phyloP scores from a whole-genome alignment of 2,329 filamentous ascomycete genomes.

The Chaetoscypha palmicola region DNA sequence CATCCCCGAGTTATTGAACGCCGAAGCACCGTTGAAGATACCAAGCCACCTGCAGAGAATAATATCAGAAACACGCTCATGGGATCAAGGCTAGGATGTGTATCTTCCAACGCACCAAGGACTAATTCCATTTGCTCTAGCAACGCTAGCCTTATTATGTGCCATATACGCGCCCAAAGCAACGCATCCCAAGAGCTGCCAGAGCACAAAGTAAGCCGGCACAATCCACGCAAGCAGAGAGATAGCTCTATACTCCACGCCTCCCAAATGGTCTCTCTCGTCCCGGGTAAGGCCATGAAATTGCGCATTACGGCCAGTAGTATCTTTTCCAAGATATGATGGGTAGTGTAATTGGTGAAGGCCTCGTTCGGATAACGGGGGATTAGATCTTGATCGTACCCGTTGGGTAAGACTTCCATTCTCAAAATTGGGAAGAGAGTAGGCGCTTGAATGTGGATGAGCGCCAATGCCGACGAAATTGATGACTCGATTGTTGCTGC shows the following conservation, averaged over 20 bases:
- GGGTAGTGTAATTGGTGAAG: conserved; percentile 19
- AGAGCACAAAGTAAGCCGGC: conserved; percentile 51
- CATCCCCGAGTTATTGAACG: conserved; percentile 69
- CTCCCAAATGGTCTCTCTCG: conserved; percentile 52
- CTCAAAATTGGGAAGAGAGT: background rate
- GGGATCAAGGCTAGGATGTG: background rate
- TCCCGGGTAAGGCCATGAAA: conserved; percentile 46
- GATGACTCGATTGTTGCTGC: background rate
- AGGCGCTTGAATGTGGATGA: conserved; percentile 7
- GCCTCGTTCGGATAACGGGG: background rate
- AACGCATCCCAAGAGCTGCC: conserved; percentile 53
- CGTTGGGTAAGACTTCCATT: background rate
- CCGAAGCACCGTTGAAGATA: conserved; percentile 59
- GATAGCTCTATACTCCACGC: conserved; percentile 58
- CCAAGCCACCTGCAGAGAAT: conserved; percentile 47
- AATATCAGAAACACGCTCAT: no score
- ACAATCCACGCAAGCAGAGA: conserved; percentile 52
- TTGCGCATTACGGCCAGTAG: conserved; percentile 44
- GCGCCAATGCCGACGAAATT: conserved; percentile 17
- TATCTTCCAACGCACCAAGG: conserved; percentile 40
- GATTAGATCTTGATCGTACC: background rate
- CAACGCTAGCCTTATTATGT: conserved; percentile 41
- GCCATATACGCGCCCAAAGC: conserved; percentile 55
- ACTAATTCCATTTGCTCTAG: conserved; percentile 49
- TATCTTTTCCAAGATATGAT: conserved; percentile 20